phyloP scores from a whole-genome alignment of 75 land plant species.

The Ceratopteris richardii region DNA sequence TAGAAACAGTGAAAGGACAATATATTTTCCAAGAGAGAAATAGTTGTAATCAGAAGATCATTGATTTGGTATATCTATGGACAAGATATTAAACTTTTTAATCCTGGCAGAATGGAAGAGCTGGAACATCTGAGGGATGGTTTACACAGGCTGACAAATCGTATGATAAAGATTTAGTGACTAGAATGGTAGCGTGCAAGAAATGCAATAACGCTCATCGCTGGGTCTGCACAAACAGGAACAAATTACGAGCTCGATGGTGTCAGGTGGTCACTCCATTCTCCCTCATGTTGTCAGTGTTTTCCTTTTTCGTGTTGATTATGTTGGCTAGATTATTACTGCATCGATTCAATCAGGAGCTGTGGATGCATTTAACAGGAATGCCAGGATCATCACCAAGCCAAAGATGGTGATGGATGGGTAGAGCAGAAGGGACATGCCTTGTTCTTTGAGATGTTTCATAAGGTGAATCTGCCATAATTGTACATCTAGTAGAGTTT shows the following conservation, averaged over 20 bases:
- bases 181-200: conserved; percentile 67
- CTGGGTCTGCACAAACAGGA: conserved; percentile 64
- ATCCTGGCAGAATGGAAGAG: conserved; percentile 53
- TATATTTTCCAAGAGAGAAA: too few species aligned
- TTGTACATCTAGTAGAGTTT: conserved; percentile 1
- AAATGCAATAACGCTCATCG: conserved; percentile 66
- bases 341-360: too few species aligned
- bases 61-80: too few species aligned
- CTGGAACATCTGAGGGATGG: conserved; percentile 39
- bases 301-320: not conserved
- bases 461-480: conserved; percentile 45
- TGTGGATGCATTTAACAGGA: conserved; percentile 53
- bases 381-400: conserved; percentile 86
- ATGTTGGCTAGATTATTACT: too few species aligned
- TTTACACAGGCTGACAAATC: conserved; percentile 42
- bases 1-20: too few species aligned
- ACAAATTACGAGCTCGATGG: conserved; percentile 81
- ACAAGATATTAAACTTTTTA: too few species aligned
- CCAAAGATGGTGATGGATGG: conserved; percentile 99
- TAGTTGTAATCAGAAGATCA: too few species aligned
- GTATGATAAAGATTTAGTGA: conserved; percentile 40
- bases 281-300: not conserved
- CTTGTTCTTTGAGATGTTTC: conserved; percentile 73
- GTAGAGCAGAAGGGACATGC: conserved; percentile 80
- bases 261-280: conserved; percentile 59